Evolutionary conservation across 1,284 basidiomycete species (phyloP).

Genomic region (Melampsora larici-populina): DNA sequence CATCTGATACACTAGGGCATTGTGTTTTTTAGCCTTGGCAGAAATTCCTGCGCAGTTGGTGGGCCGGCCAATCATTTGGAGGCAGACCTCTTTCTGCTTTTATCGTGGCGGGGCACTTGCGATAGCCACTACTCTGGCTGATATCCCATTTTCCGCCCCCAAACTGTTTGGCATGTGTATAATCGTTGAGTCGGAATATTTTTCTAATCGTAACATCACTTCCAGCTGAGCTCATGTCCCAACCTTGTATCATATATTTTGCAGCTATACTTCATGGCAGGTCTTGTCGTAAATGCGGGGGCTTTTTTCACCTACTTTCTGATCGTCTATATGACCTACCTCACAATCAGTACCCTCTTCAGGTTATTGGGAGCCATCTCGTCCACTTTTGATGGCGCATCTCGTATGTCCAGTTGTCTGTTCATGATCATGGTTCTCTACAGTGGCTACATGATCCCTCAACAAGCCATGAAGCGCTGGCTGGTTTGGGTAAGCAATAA

Average conservation of each 20-base stretch:
- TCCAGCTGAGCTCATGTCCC: too few species aligned
- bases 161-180: slow-evolving; percentile 60
- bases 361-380: slow-evolving; percentile 62
- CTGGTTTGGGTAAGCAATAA: slow-evolving; percentile 46
- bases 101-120: slow-evolving; percentile 57
- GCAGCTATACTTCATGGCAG: slow-evolving; percentile 64
- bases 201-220: too few species aligned
- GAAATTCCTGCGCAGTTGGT: slow-evolving; percentile 71
- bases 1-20: too few species aligned
- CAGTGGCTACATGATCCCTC: slow-evolving; percentile 70
- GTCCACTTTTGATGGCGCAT: slow-evolving; percentile 61
- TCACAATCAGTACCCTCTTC: slow-evolving; percentile 59
- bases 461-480: slow-evolving; percentile 52
- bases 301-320: slow-evolving; percentile 52
- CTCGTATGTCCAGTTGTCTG: slow-evolving; percentile 63
- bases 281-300: slow-evolving; percentile 58
- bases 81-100: slow-evolving; percentile 56
- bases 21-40: slow-evolving; percentile 48
- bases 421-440: slow-evolving; percentile 63
- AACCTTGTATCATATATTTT: background rate
- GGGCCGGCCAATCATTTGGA: slow-evolving; percentile 68
- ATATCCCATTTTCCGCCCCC: slow-evolving; percentile 64
- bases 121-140: slow-evolving; percentile 67
- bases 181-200: slow-evolving; percentile 56
- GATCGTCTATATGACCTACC: slow-evolving; percentile 45